phyloP scores from a whole-genome alignment of 495 filamentous ascomycete species.

The Durotheca rogersii region DNA sequence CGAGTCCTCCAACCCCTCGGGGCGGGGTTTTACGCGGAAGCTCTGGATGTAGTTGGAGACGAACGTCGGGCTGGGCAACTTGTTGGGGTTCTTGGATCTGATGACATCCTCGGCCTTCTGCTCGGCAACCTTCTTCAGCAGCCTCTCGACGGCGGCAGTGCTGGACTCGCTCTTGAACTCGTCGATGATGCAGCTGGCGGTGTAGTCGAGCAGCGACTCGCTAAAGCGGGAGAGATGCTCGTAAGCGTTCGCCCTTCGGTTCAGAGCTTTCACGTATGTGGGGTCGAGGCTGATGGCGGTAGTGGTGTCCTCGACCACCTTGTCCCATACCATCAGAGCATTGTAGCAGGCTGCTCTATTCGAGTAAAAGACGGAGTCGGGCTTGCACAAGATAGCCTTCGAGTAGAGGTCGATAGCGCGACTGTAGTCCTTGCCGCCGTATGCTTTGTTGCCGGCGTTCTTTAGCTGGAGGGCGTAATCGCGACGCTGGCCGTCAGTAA shows the following conservation, averaged over 20 bases:
- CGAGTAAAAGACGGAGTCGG: slow-evolving; percentile 97
- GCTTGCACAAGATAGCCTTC: slow-evolving; percentile 93
- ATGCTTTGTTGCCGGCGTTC: slow-evolving; percentile 93
- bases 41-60: slow-evolving; percentile 98
- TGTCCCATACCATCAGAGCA: slow-evolving; percentile 86
- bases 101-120: slow-evolving; percentile 86
- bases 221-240: slow-evolving; percentile 88
- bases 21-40: slow-evolving; percentile 79
- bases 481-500: slow-evolving; percentile 75
- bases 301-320: slow-evolving; percentile 95
- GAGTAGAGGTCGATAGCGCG: slow-evolving; percentile 91
- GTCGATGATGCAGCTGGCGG: slow-evolving; percentile 98
- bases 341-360: slow-evolving; percentile 98
- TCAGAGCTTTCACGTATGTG: slow-evolving; percentile 96
- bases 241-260: slow-evolving; percentile 92
- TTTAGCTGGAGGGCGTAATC: slow-evolving; percentile 88
- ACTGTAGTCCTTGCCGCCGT: slow-evolving; percentile 86
- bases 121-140: slow-evolving; percentile 97
- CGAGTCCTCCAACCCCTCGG: slow-evolving; percentile 77
- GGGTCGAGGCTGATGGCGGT: slow-evolving; percentile 88
- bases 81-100: slow-evolving; percentile 59
- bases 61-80: slow-evolving; percentile 90
- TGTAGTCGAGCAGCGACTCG: slow-evolving; percentile 95
- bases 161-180: slow-evolving; percentile 86
- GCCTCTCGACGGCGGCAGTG: slow-evolving; percentile 83